Conservation (phyloP, 129 eudicot species). For the Silybum marianum region DNA sequence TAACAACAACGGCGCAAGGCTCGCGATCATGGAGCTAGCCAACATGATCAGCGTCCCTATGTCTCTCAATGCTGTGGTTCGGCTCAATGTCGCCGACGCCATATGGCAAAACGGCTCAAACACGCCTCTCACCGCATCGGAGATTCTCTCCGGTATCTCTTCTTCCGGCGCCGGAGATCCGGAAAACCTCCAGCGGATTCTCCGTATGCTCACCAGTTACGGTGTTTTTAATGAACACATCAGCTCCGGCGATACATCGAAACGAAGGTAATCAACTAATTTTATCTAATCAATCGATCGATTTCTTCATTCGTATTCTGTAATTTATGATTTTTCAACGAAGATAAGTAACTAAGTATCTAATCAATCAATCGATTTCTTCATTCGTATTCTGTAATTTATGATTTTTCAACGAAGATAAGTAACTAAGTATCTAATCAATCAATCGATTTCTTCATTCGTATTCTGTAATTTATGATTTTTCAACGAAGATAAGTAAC, state of each 20-base stretch:
- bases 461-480: neutral
- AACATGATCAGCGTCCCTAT: constrained; percentile 67
- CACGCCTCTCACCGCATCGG: constrained; percentile 41
- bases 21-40: constrained; percentile 49
- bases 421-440: neutral
- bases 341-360: constrained; percentile 15
- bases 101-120: constrained; percentile 51
- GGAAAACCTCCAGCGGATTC: constrained; percentile 52
- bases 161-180: constrained; percentile 38
- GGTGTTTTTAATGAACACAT: constrained; percentile 48
- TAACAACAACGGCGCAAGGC: constrained; percentile 25
- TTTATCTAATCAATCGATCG: neutral
- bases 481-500: neutral
- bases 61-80: constrained; percentile 57
- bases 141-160: constrained; percentile 31
- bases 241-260: neutral
- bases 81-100: constrained; percentile 50
- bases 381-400: neutral
- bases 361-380: neutral
- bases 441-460: neutral
- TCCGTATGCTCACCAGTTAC: constrained; percentile 52
- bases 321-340: neutral
- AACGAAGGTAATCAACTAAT: constrained; percentile 32
- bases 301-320: neutral
- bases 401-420: constrained; percentile 26